phyloP scores from a whole-genome alignment of 192 early-diverging fungal genomes.

The Gryganskiella cystojenkinii region DNA sequence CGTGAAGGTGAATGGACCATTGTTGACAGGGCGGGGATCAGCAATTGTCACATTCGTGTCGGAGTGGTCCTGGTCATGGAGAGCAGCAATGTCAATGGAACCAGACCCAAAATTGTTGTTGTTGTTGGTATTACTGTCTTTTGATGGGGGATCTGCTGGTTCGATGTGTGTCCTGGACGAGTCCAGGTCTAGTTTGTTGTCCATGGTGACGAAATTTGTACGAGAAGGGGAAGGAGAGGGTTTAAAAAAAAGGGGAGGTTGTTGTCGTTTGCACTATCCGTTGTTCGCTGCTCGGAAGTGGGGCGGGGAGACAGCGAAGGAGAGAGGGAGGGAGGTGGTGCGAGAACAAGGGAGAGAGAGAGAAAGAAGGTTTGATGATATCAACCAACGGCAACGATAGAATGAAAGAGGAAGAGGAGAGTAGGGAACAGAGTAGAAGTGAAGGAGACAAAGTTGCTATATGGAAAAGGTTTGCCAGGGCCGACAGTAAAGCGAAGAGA shows the following conservation, averaged over 20 bases:
- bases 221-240: neutral
- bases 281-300: too few species aligned
- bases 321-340: neutral
- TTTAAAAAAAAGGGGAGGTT: neutral
- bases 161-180: neutral
- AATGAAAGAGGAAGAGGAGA: neutral
- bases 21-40: conserved; percentile 45
- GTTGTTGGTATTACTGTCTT: conserved; percentile 6
- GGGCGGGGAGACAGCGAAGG: neutral
- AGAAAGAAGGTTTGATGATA: neutral
- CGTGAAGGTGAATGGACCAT: conserved; percentile 63
- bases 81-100: conserved; percentile 5
- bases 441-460: neutral
- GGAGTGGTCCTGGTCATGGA: conserved; percentile 8
- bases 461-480: too few species aligned
- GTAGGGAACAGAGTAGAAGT: neutral
- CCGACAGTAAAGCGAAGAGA: too few species aligned
- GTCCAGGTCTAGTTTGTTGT: conserved; percentile 26
- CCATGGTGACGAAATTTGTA: conserved; percentile 10
- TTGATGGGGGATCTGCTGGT: neutral
- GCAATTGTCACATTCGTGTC: conserved; percentile 21
- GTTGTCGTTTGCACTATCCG: too few species aligned
- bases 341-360: neutral
- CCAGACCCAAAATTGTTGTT: conserved; percentile 8
- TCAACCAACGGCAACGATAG: neutral